Evolutionary conservation across 768 basidiomycete species (phyloP).

Genomic region (Tephrocybe sp.): DNA sequence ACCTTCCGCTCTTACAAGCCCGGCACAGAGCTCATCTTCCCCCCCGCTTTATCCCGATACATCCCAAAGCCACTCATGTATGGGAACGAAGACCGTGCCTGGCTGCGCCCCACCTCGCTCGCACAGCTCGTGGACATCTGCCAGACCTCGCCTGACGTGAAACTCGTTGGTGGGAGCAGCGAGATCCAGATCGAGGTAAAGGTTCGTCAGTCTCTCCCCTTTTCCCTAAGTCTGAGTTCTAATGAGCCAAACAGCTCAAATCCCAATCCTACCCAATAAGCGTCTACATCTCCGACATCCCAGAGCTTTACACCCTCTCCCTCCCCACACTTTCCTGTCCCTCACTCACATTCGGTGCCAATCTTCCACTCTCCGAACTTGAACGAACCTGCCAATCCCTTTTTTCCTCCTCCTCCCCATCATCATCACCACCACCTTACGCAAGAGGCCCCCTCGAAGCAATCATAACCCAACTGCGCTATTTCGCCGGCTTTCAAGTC

Average conservation of each 20-base stretch:
- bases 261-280: conserved; percentile 14
- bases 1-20: conserved; percentile 15
- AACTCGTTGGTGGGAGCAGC: conserved; percentile 16
- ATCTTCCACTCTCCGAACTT: conserved; percentile 15
- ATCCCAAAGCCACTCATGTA: conserved; percentile 10
- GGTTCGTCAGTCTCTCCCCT: not conserved
- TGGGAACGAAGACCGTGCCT: conserved; percentile 12
- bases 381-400: conserved; percentile 9
- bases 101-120: conserved; percentile 12
- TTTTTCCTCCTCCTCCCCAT: not conserved
- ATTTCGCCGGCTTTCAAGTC: conserved; percentile 15
- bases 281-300: conserved; percentile 14
- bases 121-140: conserved; percentile 12
- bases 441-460: conserved; percentile 14
- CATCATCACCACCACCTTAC: not conserved
- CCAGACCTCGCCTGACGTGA: conserved; percentile 2
- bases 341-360: conserved; percentile 13
- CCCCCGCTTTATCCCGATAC: conserved; percentile 8
- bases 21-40: conserved; percentile 15
- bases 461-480: conserved; percentile 12
- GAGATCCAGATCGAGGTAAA: conserved; percentile 17
- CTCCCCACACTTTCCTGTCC: conserved; percentile 3
- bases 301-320: conserved; percentile 7
- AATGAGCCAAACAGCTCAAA: conserved; percentile 6
- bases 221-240: not conserved